These are phyloP conservation scores for Trypethelium eluteriae DNA, from an alignment of 495 filamentous ascomycete genomes.

Conservation along the genomic window DNA sequence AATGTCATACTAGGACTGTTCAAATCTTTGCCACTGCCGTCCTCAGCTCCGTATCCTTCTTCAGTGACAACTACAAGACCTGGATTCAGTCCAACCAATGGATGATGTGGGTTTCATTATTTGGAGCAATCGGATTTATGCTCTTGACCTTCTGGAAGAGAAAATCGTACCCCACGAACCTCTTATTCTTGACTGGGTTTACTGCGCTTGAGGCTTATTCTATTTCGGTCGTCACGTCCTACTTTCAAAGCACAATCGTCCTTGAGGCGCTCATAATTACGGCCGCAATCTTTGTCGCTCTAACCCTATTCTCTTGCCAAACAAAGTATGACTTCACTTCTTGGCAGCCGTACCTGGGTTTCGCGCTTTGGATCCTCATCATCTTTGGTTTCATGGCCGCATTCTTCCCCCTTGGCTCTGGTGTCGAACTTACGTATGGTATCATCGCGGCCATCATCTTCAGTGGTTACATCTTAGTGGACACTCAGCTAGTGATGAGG, in stretches of 20 bases:
- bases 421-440: conserved; percentile 74
- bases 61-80: conserved; percentile 63
- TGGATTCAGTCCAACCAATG: conserved; percentile 83
- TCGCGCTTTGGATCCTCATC: conserved; percentile 78
- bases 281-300: conserved; percentile 81
- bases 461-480: conserved; percentile 86
- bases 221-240: conserved; percentile 82
- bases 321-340: conserved; percentile 96
- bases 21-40: conserved; percentile 79
- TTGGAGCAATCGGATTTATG: conserved; percentile 75
- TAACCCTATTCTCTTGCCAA: conserved; percentile 94
- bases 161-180: conserved; percentile 90
- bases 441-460: conserved; percentile 78
- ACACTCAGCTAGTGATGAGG: conserved; percentile 79
- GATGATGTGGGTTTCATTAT: conserved; percentile 77
- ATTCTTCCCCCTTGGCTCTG: conserved; percentile 75
- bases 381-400: conserved; percentile 83
- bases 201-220: conserved; percentile 90
- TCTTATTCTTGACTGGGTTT: conserved; percentile 87
- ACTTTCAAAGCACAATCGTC: conserved; percentile 73
- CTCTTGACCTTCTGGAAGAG: conserved; percentile 94
- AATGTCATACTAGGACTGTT: conserved; percentile 51
- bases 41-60: conserved; percentile 78
- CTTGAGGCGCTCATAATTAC: conserved; percentile 87
- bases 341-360: conserved; percentile 86